Evolutionary conservation across 2,329 filamentous ascomycete genomes (phyloP).

Genomic region (Aureobasidium namibiae): DNA sequence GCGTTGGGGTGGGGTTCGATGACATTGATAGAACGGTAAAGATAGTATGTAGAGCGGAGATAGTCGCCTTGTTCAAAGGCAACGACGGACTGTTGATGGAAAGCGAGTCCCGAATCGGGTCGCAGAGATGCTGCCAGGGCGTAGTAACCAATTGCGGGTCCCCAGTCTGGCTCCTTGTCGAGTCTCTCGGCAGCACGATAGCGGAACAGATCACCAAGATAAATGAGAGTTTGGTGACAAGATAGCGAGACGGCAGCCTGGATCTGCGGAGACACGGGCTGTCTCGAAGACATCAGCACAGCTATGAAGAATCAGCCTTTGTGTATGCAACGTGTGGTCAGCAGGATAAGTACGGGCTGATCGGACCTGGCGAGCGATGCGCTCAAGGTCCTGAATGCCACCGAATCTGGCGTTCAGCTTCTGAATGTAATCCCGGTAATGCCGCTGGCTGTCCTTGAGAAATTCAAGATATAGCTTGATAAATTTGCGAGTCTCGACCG

Average conservation of each 20-base stretch:
- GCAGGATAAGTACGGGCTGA: constrained; percentile 11
- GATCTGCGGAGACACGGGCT: background rate
- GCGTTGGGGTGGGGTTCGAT: constrained; percentile 68
- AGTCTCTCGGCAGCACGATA: constrained; percentile 71
- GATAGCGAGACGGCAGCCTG: constrained; percentile 19
- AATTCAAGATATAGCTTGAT: constrained; percentile 77
- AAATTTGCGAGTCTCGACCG: constrained; percentile 63
- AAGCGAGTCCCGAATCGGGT: constrained; percentile 69
- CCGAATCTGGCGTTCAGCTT: constrained; percentile 56
- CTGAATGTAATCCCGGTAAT: constrained; percentile 81
- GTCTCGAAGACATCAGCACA: background rate
- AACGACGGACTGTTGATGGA: constrained; percentile 87
- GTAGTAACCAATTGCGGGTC: constrained; percentile 76
- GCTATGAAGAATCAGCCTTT: background rate
- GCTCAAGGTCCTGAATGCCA: constrained; percentile 50
- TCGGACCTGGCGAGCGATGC: constrained; percentile 38
- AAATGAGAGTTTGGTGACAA: constrained; percentile 76
- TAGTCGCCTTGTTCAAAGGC: constrained; percentile 70
- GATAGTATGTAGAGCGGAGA: constrained; percentile 77
- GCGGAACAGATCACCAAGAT: constrained; percentile 80
- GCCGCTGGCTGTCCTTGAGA: constrained; percentile 77
- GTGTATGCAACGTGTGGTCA: background rate
- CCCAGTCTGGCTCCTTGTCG: constrained; percentile 66
- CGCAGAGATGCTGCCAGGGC: constrained; percentile 69
- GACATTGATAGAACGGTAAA: constrained; percentile 74